Evolutionary conservation across 2,329 filamentous ascomycete genomes (phyloP).

Genomic region (Ophiostoma tasmaniense): DNA sequence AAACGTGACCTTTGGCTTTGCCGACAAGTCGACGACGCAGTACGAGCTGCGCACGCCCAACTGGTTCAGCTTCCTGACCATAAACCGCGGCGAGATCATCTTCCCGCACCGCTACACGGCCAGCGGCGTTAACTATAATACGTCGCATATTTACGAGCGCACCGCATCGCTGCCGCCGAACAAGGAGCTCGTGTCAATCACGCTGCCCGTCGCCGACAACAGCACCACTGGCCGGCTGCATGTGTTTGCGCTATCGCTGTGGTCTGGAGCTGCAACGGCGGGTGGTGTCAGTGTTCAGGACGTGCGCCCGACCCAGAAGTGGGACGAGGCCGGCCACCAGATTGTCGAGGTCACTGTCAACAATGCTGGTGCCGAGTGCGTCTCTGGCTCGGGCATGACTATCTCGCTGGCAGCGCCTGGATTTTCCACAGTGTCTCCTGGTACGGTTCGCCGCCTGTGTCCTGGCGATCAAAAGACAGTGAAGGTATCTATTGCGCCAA

Average conservation of each 20-base stretch:
- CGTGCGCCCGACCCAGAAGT: conserved; percentile 37
- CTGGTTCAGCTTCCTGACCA: conserved; percentile 13
- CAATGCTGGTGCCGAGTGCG: conserved; percentile 31
- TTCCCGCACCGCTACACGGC: conserved; percentile 35
- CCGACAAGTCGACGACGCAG: conserved; percentile 20
- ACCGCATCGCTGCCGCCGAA: conserved; percentile 27
- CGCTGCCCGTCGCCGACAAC: conserved; percentile 29
- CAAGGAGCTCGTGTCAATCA: conserved; percentile 30
- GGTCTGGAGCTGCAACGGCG: conserved; percentile 20
- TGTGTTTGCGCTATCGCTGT: conserved; percentile 35
- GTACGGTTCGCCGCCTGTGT: conserved; percentile 32
- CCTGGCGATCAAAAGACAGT: conserved; percentile 34
- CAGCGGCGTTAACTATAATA: conserved; percentile 35
- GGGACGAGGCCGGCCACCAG: conserved; percentile 28
- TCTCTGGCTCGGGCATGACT: conserved; percentile 25
- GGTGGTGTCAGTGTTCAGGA: conserved; percentile 27
- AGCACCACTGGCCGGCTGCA: conserved; percentile 28
- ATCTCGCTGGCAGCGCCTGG: conserved; percentile 26
- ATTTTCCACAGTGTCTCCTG: conserved; percentile 37
- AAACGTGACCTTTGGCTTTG: conserved; percentile 31
- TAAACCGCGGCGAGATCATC: conserved; percentile 37
- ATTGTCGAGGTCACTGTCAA: conserved; percentile 35
- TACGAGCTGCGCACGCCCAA: conserved; percentile 28
- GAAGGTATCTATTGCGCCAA: background rate
- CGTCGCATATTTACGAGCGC: conserved; percentile 38